Evolutionary conservation across 768 basidiomycete genomes (phyloP).

Genomic region (Mycena chlorophos): DNA sequence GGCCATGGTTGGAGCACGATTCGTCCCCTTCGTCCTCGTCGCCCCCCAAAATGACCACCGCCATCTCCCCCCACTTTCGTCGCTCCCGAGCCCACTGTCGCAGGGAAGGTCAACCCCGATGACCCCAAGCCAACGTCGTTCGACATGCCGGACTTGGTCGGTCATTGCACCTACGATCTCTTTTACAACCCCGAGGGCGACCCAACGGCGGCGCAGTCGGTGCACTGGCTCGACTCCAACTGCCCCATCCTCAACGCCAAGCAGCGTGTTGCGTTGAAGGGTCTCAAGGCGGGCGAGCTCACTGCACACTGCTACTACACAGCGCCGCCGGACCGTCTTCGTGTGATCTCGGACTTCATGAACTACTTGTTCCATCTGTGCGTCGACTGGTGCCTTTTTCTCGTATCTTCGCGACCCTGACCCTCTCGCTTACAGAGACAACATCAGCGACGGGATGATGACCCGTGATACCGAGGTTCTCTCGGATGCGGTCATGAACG

Average conservation of each 20-base stretch:
- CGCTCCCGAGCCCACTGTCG: background rate
- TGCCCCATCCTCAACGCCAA: conserved; percentile 48
- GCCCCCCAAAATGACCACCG: conserved; percentile 3
- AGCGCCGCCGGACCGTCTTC: conserved; percentile 55
- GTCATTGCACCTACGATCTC: conserved; percentile 49
- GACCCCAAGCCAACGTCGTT: conserved; percentile 35
- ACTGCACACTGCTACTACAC: conserved; percentile 65
- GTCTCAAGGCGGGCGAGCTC: conserved; percentile 65
- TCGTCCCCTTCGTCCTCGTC: too few relatives aligned
- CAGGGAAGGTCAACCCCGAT: background rate
- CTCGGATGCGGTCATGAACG: conserved; percentile 69
- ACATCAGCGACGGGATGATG: conserved; percentile 80
- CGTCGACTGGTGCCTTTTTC: conserved; percentile 25
- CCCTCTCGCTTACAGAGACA: conserved; percentile 52
- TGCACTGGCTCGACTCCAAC: conserved; percentile 49
- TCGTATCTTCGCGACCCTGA: too few relatives aligned
- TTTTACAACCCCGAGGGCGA: conserved; percentile 48
- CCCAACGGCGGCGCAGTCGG: conserved; percentile 46
- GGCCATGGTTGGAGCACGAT: too few relatives aligned
- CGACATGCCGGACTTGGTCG: conserved; percentile 56
- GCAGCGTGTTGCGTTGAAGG: conserved; percentile 49
- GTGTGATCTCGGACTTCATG: conserved; percentile 70
- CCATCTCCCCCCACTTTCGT: background rate
- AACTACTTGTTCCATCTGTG: conserved; percentile 57
- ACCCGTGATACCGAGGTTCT: conserved; percentile 59